Percentiles rank a stretch among this genome's conserved stretches.
phyloP scores from a whole-genome alignment of 2,329 filamentous ascomycete genomes.

The Graphiopsis chlorocephala region DNA sequence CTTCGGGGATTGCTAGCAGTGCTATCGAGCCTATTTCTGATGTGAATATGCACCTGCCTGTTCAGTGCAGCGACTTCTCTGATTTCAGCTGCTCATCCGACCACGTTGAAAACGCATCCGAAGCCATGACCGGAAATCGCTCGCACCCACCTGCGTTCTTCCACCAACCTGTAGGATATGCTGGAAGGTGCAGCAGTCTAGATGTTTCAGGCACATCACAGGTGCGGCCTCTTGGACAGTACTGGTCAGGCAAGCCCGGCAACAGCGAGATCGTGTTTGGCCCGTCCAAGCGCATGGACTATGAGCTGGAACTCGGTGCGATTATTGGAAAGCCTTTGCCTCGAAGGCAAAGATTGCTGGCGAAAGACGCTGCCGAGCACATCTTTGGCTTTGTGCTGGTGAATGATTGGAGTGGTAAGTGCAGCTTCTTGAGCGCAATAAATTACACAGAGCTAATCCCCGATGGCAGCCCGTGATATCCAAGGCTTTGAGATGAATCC shows the following conservation, averaged over 20 bases:
- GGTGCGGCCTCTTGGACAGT: conserved; percentile 49
- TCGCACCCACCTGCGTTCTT: conserved; percentile 47
- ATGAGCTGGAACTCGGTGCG: conserved; percentile 48
- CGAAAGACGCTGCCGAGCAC: conserved; percentile 47
- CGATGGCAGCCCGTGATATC: conserved; percentile 53
- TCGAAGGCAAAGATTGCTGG: conserved; percentile 36
- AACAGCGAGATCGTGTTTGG: conserved; percentile 51
- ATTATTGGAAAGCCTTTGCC: conserved; percentile 42
- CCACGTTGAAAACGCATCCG: conserved; percentile 51
- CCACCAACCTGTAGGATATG: conserved; percentile 52
- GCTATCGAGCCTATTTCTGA: conserved; percentile 38
- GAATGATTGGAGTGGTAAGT: conserved; percentile 56
- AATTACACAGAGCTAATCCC: neutral
- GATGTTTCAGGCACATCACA: conserved; percentile 50
- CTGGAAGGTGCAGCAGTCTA: conserved; percentile 55
- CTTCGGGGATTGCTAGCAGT: conserved; percentile 22
- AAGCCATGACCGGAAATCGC: conserved; percentile 40
- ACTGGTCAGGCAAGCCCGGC: conserved; percentile 37
- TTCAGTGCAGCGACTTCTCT: conserved; percentile 55
- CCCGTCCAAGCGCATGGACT: conserved; percentile 43
- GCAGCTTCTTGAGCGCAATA: no score
- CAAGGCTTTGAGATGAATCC: conserved; percentile 61
- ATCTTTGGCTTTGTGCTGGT: conserved; percentile 61
- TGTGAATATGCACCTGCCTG: conserved; percentile 54
- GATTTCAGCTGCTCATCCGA: conserved; percentile 56